These are phyloP conservation scores for Teratosphaeria viscida DNA, from an alignment of 2,329 filamentous ascomycete genomes.

Conservation along the genomic window DNA sequence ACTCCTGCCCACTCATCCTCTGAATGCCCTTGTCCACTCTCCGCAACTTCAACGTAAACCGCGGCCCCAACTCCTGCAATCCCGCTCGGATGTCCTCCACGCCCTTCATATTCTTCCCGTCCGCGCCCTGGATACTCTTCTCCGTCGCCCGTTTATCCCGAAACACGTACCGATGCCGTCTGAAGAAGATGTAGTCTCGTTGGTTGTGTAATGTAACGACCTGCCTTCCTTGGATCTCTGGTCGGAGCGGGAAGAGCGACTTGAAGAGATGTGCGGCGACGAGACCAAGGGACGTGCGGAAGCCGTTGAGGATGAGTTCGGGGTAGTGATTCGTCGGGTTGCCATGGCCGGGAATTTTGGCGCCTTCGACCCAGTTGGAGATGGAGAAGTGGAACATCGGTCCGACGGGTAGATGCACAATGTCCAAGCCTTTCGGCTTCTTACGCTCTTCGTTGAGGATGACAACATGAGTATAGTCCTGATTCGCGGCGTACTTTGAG, in stretches of 20 bases:
- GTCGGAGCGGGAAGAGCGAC: conserved; percentile 65
- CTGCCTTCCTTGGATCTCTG: conserved; percentile 76
- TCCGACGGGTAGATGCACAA: conserved; percentile 72
- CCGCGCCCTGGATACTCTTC: conserved; percentile 70
- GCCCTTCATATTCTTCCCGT: conserved; percentile 74
- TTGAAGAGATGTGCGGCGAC: conserved; percentile 79
- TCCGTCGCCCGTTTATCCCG: conserved; percentile 78
- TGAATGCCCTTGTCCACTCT: conserved; percentile 84
- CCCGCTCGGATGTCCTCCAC: conserved; percentile 79
- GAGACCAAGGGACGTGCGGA: conserved; percentile 83
- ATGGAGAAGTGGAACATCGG: conserved; percentile 91
- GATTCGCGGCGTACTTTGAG: conserved; percentile 68
- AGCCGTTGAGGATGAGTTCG: conserved; percentile 85
- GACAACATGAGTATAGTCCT: conserved; percentile 73
- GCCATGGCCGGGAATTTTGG: conserved; percentile 79
- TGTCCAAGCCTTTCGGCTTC: conserved; percentile 66
- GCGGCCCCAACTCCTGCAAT: conserved; percentile 79
- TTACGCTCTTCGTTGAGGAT: conserved; percentile 87
- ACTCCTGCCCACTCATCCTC: conserved; percentile 67
- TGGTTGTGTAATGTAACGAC: conserved; percentile 92
- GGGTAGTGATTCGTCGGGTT: conserved; percentile 85
- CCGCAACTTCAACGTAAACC: conserved; percentile 76
- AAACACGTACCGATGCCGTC: conserved; percentile 85
- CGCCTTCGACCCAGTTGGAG: conserved; percentile 81
- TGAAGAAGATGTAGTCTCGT: conserved; percentile 89